These are phyloP conservation scores for Podospora bellae-mahoneyi DNA, from an alignment of 495 filamentous ascomycete genomes.

Conservation along the genomic window DNA sequence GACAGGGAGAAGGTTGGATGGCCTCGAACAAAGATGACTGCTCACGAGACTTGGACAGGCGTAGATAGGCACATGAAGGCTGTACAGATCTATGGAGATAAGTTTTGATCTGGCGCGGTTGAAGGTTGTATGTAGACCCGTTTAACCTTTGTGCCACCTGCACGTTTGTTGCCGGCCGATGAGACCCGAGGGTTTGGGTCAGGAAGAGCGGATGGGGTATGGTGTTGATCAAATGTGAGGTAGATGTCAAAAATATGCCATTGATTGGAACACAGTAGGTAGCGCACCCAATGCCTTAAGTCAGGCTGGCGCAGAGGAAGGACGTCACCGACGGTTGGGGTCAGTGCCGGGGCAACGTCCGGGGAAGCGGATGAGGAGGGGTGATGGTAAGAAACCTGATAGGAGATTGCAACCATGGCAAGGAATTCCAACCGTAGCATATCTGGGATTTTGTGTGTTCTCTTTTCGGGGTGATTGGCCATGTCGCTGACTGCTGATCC, in stretches of 20 bases:
- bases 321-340: background rate
- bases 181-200: background rate
- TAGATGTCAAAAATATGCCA: constrained; percentile 2
- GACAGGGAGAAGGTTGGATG: no score
- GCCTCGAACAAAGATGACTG: background rate
- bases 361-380: constrained; percentile 11
- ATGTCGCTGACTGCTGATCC: background rate
- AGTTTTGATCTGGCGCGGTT: background rate
- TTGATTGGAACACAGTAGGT: background rate
- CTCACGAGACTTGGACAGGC: background rate
- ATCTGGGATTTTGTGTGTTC: background rate
- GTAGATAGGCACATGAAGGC: background rate
- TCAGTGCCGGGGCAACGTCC: constrained; percentile 11
- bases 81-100: background rate
- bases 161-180: background rate
- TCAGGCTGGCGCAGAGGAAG: constrained; percentile 1
- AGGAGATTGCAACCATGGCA: background rate
- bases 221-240: background rate
- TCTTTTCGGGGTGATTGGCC: background rate
- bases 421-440: background rate
- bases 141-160: background rate
- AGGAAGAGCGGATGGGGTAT: background rate
- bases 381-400: background rate
- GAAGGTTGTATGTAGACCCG: background rate
- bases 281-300: constrained; percentile 1